Evolutionary conservation across 1,284 basidiomycete species (phyloP), one percentile per base, ranked within the genome.

Genomic region (Heterobasidion occidentale): DNA sequence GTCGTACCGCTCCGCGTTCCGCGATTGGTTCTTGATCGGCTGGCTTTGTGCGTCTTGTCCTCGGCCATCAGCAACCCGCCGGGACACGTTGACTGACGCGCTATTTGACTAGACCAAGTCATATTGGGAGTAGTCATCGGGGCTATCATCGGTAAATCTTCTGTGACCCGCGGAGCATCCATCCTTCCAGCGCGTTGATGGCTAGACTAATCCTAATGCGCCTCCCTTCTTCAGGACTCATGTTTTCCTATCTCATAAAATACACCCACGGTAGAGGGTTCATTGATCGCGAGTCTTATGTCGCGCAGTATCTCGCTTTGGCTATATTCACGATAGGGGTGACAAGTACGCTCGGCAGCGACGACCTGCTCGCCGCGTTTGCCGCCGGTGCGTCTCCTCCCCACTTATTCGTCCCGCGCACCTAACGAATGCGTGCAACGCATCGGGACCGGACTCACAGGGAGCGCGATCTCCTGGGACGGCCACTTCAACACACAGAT

Each of bases 391-490:
- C 47, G 71, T 52, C 2, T 7, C 7, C 19, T 27, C 6, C 27
- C 27, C 27, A 27, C 27, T 27, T 27, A 4, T 27, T 4, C 27
- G 27, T 27, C 27, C 27, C 27, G 1, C 27, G 4, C 5, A 27
- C 5, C 6, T 27, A 6, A 27, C 27, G 4, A 27, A 50, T 51
- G 52, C n/a, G 4, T 27, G 5, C 6, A 27, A 27, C 27, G 27
- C 27, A 7, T 76, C 96, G 15, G 80, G 86, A 1, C 78, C 83
- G 9, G 78, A 74, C 11, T 76, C 95, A 15, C 9, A 89, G 87
- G 87, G 1, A 86, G 80, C 56, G 92, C 94, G 0, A 89, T 97
- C 62, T 92, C 93, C 2, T 98, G 94, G 95, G 94, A 98, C 66
- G 90, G 92, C 45, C 82, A 94, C 67, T 97, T 96, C 73, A 91